Evolutionary conservation across 768 basidiomycete species (phyloP).

Genomic region (Exsudoporus frostii): DNA sequence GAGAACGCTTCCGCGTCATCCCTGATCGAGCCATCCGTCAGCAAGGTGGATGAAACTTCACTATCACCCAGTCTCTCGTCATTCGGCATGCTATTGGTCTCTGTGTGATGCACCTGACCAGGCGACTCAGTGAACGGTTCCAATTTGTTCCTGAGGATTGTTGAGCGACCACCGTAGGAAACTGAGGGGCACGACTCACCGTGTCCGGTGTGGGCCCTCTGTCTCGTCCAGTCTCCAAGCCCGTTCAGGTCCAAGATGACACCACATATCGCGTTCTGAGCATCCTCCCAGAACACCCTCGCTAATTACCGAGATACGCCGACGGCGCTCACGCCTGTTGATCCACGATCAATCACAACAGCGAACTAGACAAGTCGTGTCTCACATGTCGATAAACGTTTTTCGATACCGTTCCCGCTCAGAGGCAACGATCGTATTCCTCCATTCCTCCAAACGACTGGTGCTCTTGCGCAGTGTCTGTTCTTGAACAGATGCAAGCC

Average conservation of each 20-base stretch:
- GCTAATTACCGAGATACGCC: constrained; percentile 58
- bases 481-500: constrained; percentile 22
- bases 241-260: constrained; percentile 43
- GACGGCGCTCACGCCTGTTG: constrained; percentile 69
- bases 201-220: constrained; percentile 83
- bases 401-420: constrained; percentile 74
- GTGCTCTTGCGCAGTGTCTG: constrained; percentile 59
- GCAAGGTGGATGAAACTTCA: constrained; percentile 45
- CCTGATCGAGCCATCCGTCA: constrained; percentile 12
- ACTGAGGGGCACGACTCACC: constrained; percentile 42
- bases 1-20: constrained; percentile 10
- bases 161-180: neutral
- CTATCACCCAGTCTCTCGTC: constrained; percentile 34
- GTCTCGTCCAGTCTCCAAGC: constrained; percentile 88
- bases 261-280: constrained; percentile 84
- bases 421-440: constrained; percentile 60
- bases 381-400: constrained; percentile 66
- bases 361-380: neutral
- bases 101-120: constrained; percentile 32
- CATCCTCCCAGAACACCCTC: constrained; percentile 62
- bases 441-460: constrained; percentile 67
- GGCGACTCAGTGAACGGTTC: constrained; percentile 54
- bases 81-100: constrained; percentile 35
- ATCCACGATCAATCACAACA: neutral
- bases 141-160: constrained; percentile 61